Evolutionary conservation across 164 flowering plant species (phyloP), one percentile per base, ranked within the genome.

Genomic region (Tetracentron sinense): DNA sequence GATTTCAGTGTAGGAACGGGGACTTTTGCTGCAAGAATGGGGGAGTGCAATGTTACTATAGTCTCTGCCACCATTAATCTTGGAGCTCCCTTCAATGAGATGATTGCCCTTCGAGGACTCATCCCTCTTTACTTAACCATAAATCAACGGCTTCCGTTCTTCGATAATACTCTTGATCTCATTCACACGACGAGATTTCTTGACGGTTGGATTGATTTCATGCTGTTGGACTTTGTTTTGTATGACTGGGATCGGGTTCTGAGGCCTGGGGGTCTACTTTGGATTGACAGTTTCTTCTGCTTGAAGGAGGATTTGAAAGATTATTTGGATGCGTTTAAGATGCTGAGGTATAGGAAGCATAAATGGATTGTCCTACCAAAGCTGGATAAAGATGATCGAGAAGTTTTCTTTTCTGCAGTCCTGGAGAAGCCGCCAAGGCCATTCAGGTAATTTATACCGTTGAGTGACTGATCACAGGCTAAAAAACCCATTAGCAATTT

Each of bases 241-340:
- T 86, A 63, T 60, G 88, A 86, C 48, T 82, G 85, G 87, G 88
- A 84, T 70, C 71, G 87, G 44, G 82, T 81, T 57, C 33, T 86
- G 66, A 79, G 92, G 71, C 84, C 92, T 0, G 92, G 92, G 0
- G 92, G 87, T 1, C 35, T 86, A 51, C 69, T 86, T 22, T 84
- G 92, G 89, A 72, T 86, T n/a, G 92, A 87, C 61, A 72, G 83
- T 62, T 87, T 87, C 77, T 87, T 87, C 74, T 84, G 92, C 62
- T 38, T 72, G 60, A 69, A 74, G 61, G 77, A 81, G 46, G 92
- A 83, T 64, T 64, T 84, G 82, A 62, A 69, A 28, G 87, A 83
- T 52, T 84, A 84, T 54, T 28, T 82, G 55, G 76, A 83, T 7
- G 72, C 71, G 11, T 82, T 84, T 53, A 74, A 70, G 73, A 64